Evolutionary conservation across 108 stramenopile species (phyloP).

Genomic region (Pseudonitzschia delicatissima): DNA sequence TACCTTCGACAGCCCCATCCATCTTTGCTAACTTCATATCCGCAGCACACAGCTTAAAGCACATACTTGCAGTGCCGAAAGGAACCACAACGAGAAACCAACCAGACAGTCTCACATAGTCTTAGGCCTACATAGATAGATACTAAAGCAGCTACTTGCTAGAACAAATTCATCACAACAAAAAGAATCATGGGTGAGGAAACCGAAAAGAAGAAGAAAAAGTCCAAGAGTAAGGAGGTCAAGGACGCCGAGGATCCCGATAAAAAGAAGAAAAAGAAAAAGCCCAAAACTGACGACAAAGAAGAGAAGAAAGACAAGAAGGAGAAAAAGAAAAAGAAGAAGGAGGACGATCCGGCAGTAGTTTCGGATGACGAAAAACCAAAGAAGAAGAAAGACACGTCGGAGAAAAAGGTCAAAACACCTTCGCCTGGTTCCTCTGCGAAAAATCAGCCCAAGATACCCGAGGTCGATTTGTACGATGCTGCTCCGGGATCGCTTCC

Average conservation of each 20-base stretch:
- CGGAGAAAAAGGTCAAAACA: not conserved
- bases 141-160: no score
- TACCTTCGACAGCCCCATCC: no score
- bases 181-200: not conserved
- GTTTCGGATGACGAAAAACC: slow-evolving; percentile 10
- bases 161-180: not conserved
- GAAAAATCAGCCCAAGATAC: slow-evolving; percentile 2
- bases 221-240: slow-evolving; percentile 6
- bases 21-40: no score
- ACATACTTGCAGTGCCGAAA: no score
- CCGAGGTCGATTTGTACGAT: slow-evolving; percentile 24
- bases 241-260: slow-evolving; percentile 18
- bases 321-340: slow-evolving; percentile 24
- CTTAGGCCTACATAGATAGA: no score
- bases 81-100: no score
- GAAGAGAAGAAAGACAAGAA: slow-evolving; percentile 14
- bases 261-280: slow-evolving; percentile 28
- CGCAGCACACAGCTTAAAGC: no score
- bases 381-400: slow-evolving; percentile 20
- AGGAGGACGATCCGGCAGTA: slow-evolving; percentile 12
- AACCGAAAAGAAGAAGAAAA: slow-evolving; percentile 13
- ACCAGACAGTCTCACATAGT: no score
- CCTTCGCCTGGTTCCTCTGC: not conserved
- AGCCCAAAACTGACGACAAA: slow-evolving; percentile 24
- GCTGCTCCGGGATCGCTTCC: slow-evolving; percentile 21